phyloP scores from a whole-genome alignment of 352 stramenopile genomes.

The Pythium rishiriense region DNA sequence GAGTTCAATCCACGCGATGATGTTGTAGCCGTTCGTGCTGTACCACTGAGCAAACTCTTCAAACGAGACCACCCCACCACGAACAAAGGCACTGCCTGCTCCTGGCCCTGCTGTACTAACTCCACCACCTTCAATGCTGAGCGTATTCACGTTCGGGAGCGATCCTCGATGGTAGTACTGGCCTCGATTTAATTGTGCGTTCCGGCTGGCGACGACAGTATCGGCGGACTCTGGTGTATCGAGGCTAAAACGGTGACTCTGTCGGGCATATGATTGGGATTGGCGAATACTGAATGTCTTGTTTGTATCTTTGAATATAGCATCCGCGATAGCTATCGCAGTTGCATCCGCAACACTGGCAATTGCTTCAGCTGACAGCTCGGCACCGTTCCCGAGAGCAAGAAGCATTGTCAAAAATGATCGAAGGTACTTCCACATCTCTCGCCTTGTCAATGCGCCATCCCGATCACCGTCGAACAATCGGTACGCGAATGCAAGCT shows the following conservation, averaged over 20 bases:
- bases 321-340: slow-evolving; percentile 79
- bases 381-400: slow-evolving; percentile 89
- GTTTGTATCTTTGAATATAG: slow-evolving; percentile 82
- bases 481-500: slow-evolving; percentile 89
- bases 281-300: slow-evolving; percentile 72
- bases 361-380: slow-evolving; percentile 80
- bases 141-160: slow-evolving; percentile 54
- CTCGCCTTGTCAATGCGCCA: slow-evolving; percentile 86
- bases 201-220: slow-evolving; percentile 36
- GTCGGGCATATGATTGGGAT: slow-evolving; percentile 28
- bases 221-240: slow-evolving; percentile 53
- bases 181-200: slow-evolving; percentile 27
- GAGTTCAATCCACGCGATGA: slow-evolving; percentile 88
- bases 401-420: slow-evolving; percentile 95
- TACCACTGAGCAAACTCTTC: slow-evolving; percentile 89
- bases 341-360: slow-evolving; percentile 78
- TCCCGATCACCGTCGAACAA: slow-evolving; percentile 92
- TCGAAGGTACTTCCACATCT: slow-evolving; percentile 92
- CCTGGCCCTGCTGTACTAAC: slow-evolving; percentile 53
- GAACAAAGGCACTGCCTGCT: slow-evolving; percentile 70
- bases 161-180: slow-evolving; percentile 76
- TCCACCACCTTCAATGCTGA: slow-evolving; percentile 56
- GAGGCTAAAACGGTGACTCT: slow-evolving; percentile 57
- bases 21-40: slow-evolving; percentile 71
- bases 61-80: slow-evolving; percentile 77